phyloP scores from a whole-genome alignment of 176 grass and related monocot species.

The Areca catechu region DNA sequence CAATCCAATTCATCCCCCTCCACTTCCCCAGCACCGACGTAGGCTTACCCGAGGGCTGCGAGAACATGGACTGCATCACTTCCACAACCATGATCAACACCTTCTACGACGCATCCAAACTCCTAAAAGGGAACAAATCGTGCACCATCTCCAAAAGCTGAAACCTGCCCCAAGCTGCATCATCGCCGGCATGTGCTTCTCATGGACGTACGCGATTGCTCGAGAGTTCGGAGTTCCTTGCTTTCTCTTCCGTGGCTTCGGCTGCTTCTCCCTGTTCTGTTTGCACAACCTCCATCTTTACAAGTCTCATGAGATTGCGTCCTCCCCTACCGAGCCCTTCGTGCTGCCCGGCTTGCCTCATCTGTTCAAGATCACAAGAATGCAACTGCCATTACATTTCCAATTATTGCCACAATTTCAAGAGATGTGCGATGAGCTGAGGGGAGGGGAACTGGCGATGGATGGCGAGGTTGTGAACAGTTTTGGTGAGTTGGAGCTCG shows the following conservation, averaged over 20 bases:
- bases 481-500: slow-evolving; percentile 64
- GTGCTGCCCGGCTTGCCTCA: slow-evolving; percentile 28
- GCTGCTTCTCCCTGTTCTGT: slow-evolving; percentile 43
- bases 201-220: slow-evolving; percentile 36
- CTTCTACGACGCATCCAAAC: slow-evolving; percentile 27
- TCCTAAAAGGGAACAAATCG: slow-evolving; percentile 32
- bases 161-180: slow-evolving; percentile 29
- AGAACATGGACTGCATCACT: slow-evolving; percentile 36
- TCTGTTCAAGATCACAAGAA: slow-evolving; percentile 27
- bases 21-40: slow-evolving; percentile 34
- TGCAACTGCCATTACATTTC: slow-evolving; percentile 38
- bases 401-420: background rate
- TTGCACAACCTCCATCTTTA: slow-evolving; percentile 42
- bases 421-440: background rate
- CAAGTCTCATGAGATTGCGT: slow-evolving; percentile 18
- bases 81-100: slow-evolving; percentile 14
- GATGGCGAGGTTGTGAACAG: slow-evolving; percentile 59
- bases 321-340: slow-evolving; percentile 30
- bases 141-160: background rate
- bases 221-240: slow-evolving; percentile 38
- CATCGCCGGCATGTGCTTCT: slow-evolving; percentile 33
- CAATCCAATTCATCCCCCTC: slow-evolving; percentile 30
- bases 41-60: slow-evolving; percentile 36
- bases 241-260: slow-evolving; percentile 62
- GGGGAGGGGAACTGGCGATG: slow-evolving; percentile 27